Evolutionary conservation across 2,329 filamentous ascomycete genomes (phyloP).

Genomic region (Orbilia brochopaga): DNA sequence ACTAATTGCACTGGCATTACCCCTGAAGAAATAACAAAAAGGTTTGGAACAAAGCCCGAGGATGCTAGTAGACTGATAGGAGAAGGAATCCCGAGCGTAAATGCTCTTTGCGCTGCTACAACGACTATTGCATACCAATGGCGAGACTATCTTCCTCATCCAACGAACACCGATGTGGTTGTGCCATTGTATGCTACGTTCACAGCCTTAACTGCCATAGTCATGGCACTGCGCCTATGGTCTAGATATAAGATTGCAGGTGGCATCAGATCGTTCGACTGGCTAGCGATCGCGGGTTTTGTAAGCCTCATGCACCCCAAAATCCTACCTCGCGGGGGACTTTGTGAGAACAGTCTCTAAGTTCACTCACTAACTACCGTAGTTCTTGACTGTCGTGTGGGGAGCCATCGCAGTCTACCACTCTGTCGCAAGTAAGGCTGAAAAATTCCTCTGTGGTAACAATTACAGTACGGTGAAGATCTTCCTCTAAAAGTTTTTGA

Average conservation of each 20-base stretch:
- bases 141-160: constrained; percentile 14
- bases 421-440: constrained; percentile 23
- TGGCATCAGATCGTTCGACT: constrained; percentile 43
- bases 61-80: constrained; percentile 9
- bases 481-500: too few relatives aligned
- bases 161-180: constrained; percentile 14
- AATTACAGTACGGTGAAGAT: too few relatives aligned
- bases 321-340: neutral
- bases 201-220: constrained; percentile 29
- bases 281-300: constrained; percentile 27
- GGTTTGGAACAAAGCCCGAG: constrained; percentile 16
- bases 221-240: constrained; percentile 41
- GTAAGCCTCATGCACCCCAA: constrained; percentile 15
- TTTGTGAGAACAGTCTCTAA: neutral
- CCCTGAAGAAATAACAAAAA: neutral
- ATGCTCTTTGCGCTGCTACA: too few relatives aligned
- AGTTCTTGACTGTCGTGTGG: constrained; percentile 32
- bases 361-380: neutral
- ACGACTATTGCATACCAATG: too few relatives aligned
- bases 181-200: constrained; percentile 32
- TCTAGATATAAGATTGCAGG: constrained; percentile 42
- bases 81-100: neutral
- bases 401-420: constrained; percentile 26
- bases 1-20: constrained; percentile 19
- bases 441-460: constrained; percentile 6